Evolutionary conservation across 2,329 filamentous ascomycete species (phyloP), one percentile per base, ranked within the genome.

Genomic region (Ceratocystis destructans): DNA sequence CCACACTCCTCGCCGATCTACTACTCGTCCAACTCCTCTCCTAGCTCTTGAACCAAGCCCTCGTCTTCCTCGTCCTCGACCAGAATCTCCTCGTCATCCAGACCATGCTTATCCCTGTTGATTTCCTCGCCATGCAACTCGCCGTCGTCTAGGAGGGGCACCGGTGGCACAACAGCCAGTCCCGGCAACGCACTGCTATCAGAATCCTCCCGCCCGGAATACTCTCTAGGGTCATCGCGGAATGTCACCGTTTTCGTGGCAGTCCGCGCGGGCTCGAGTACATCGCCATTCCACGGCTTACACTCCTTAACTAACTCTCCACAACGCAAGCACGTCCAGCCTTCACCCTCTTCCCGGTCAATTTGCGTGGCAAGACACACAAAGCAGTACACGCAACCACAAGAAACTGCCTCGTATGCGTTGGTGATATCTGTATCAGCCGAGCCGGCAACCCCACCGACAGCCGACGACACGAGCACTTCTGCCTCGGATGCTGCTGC

Each of bases 381-480:
- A 73, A 95, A 99, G 76, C 94, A 99, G 77, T 97, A 99, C 68
- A 96, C 81, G 74, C 92, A 96, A 0, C 88, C 88, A 72, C 94
- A 99, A 0, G 90, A 87, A 1, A 92, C 83, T 0, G 91, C 85
- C 76, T 96, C 90, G 74, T 99, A 99, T 0, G 94, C 92, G 73
- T 97, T 99, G 3, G 93, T 96, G 69, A 97, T 87, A 72, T 97
- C 94, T 0, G 92, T 96, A 70, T 91, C 88, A 5, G 90, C 89
- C 20, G 89, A 95, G 20, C 92, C 93, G 53, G 95, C 82, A 10
- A 96, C 87, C 15, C 92, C 91, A 68, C 86, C 86, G 10, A 84
- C 81, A 1, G 86, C 83, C 0, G 85, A 83, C 0, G 87, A 85
- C 0, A 87, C 85, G 70, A 96, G 78, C 2, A 92, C 79, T 70